A percentile compares a stretch with the other conserved stretches of the same genome.
These are phyloP conservation scores for Vanderwaltozyma yarrowii DNA, from an alignment of 805 yeast genomes.

Conservation along the genomic window DNA sequence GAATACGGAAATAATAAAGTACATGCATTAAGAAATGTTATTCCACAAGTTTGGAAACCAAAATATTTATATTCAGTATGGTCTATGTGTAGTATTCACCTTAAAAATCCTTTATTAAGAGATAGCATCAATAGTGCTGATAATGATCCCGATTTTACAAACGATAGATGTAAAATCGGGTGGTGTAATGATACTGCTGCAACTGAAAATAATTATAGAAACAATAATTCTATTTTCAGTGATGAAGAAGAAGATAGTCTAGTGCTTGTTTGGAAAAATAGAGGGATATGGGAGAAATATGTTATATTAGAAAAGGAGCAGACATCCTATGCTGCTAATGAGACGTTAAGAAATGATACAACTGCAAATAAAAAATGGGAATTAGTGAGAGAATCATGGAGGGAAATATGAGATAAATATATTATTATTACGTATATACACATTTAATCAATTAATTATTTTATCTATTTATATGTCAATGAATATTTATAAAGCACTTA, in stretches of 20 bases:
- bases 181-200: conserved; percentile 16
- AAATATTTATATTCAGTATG: conserved; percentile 75
- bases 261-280: conserved; percentile 62
- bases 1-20: conserved; percentile 36
- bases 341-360: conserved; percentile 17
- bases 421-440: neutral
- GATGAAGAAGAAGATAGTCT: conserved; percentile 51
- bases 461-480: too few relatives aligned
- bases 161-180: conserved; percentile 24
- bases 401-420: conserved; percentile 22
- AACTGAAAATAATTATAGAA: neutral
- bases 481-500: neutral
- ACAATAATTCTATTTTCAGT: neutral
- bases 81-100: conserved; percentile 72
- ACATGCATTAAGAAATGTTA: conserved; percentile 51
- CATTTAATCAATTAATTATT: too few relatives aligned
- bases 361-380: conserved; percentile 37
- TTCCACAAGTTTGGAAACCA: conserved; percentile 49
- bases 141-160: conserved; percentile 8
- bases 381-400: conserved; percentile 63
- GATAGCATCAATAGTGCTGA: conserved; percentile 8
- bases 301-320: conserved; percentile 45
- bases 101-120: conserved; percentile 24
- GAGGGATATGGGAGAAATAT: conserved; percentile 82
- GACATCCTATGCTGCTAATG: conserved; percentile 11